Base-by-base conservation (phyloP, 305 asterid species). In the Petunia hybrid region DNA sequence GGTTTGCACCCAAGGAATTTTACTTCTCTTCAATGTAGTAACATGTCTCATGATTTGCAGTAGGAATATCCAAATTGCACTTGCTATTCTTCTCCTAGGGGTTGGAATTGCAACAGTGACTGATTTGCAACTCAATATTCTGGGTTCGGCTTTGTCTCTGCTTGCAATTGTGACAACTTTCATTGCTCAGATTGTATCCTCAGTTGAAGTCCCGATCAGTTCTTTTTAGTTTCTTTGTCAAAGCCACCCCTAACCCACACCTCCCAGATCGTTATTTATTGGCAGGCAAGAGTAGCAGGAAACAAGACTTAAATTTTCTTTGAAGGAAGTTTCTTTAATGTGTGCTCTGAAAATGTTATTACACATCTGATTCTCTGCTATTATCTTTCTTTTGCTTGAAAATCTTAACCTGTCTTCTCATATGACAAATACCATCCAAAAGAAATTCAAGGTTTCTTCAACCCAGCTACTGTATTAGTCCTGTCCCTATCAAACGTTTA, bases 101-200 rank as follows among this genome's bases (percentile, higher is more conserved):
- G 97, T 92, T 83, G 94, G 97, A 79, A 90, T 92, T 82, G 97
- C 97, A 80, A 92, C 94, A 70, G 90, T 92, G 76, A 92, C 97
- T 83, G 97, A 92, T 85, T 87, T 92, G 85, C 97, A 92, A 89
- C 94, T 92, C 84, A 92, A 92, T 84, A 73, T 87, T 83, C 83
- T 90, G 84, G 97, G 97, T 61, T 88, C 91, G 4, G 77, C 90
- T 68, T 85, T 92, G 82, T 90, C 97, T 81, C 85, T 90, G 61
- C 93, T 92, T 86, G 97, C 97, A 68, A 80, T 92, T 81, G 74
- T 88, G 62, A 90, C 97, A 55, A 92, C 97, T 60, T 92, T 94
- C 80, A 73, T 89, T 42, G 97, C 97, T 48, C 97, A 92, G 83
- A 92, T 92, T 83, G 97, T 92, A 90, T 92, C 97, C 97, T 88